phyloP scores from a whole-genome alignment of 345 rosid genomes.

The Citrus australasica region DNA sequence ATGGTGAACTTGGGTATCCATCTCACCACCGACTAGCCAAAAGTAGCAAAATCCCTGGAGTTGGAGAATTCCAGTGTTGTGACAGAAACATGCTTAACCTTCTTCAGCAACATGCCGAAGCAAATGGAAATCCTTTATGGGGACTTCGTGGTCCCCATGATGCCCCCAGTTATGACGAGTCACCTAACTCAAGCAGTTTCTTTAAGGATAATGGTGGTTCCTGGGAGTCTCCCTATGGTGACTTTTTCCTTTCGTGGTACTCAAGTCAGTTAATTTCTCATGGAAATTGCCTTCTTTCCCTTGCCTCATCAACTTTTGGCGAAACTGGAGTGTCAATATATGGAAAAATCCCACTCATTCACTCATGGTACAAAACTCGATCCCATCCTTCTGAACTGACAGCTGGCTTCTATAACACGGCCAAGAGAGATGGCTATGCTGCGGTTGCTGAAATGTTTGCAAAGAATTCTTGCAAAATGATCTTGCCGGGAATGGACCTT shows the following conservation, averaged over 20 bases:
- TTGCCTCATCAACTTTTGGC: slow-evolving; percentile 52
- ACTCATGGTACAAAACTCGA: slow-evolving; percentile 66
- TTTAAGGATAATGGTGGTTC: slow-evolving; percentile 78
- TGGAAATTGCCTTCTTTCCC: slow-evolving; percentile 62
- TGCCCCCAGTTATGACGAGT: slow-evolving; percentile 56
- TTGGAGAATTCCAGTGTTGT: slow-evolving; percentile 88
- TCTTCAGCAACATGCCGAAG: slow-evolving; percentile 68
- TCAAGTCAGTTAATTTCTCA: slow-evolving; percentile 64
- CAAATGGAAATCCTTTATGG: slow-evolving; percentile 76
- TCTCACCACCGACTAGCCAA: slow-evolving; percentile 36
- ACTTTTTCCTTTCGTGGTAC: slow-evolving; percentile 92
- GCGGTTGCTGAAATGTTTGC: slow-evolving; percentile 58
- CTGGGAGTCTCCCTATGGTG: slow-evolving; percentile 80
- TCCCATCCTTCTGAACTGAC: slow-evolving; percentile 77
- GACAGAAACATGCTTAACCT: slow-evolving; percentile 71
- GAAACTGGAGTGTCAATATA: slow-evolving; percentile 33
- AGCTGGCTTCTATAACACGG: slow-evolving; percentile 71
- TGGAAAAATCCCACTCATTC: slow-evolving; percentile 71
- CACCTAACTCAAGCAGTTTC: slow-evolving; percentile 46
- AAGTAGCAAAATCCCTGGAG: slow-evolving; percentile 39
- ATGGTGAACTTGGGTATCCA: slow-evolving; percentile 84
- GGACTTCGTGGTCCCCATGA: slow-evolving; percentile 94
- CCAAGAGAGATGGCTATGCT: slow-evolving; percentile 59
- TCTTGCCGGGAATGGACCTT: slow-evolving; percentile 85
- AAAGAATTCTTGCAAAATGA: slow-evolving; percentile 74